These are phyloP conservation scores for Conticribra guillardii DNA, from an alignment of 108 stramenopile genomes.

Conservation along the genomic window DNA sequence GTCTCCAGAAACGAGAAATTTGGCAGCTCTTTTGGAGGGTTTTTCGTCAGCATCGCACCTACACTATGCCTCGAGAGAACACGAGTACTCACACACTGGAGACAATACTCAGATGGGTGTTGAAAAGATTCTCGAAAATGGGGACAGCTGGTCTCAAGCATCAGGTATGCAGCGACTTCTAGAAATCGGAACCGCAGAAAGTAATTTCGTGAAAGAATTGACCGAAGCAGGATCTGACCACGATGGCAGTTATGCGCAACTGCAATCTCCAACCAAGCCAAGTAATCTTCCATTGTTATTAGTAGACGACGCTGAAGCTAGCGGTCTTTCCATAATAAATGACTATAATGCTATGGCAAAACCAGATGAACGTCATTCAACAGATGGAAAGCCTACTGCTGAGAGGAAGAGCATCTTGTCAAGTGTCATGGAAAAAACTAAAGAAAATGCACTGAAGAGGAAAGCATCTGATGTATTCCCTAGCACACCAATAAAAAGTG, in stretches of 20 bases:
- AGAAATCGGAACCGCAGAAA: slow-evolving; percentile 28
- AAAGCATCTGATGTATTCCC: slow-evolving; percentile 13
- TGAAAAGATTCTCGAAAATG: slow-evolving; percentile 40
- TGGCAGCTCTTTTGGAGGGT: slow-evolving; percentile 12
- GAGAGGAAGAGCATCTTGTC: slow-evolving; percentile 34
- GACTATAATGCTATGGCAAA: slow-evolving; percentile 6
- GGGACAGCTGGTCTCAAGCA: slow-evolving; percentile 39
- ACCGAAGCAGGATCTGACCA: slow-evolving; percentile 2
- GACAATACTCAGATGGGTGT: slow-evolving; percentile 46
- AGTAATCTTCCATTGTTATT: slow-evolving; percentile 18
- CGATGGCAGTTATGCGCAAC: background rate
- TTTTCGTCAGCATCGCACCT: slow-evolving; percentile 16
- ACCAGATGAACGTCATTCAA: background rate
- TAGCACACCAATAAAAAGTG: slow-evolving; percentile 29
- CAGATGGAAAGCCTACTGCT: background rate
- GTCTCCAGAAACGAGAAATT: slow-evolving; percentile 4
- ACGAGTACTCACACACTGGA: slow-evolving; percentile 17
- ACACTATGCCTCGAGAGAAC: background rate
- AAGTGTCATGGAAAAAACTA: slow-evolving; percentile 30
- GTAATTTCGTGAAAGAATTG: slow-evolving; percentile 18
- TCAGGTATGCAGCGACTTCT: slow-evolving; percentile 34
- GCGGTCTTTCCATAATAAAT: slow-evolving; percentile 32
- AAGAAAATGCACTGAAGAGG: slow-evolving; percentile 27
- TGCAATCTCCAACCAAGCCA: slow-evolving; percentile 30
- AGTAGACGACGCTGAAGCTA: slow-evolving; percentile 18